Evolutionary conservation across 768 basidiomycete species (phyloP).

Genomic region (Panaeolus cyanescens): DNA sequence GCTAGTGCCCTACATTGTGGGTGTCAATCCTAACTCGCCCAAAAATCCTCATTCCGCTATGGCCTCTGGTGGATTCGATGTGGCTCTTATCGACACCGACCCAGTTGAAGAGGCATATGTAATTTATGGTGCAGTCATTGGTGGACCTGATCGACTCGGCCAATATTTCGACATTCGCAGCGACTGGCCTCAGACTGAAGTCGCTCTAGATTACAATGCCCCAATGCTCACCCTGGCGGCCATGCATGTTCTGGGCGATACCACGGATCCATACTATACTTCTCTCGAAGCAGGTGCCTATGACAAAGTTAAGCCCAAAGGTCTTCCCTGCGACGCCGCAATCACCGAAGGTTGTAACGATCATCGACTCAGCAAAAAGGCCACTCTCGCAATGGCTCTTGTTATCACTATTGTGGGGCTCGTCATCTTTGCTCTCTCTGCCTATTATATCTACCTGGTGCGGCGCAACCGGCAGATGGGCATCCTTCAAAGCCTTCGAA

Average conservation of each 20-base stretch:
- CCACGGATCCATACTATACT: constrained; percentile 77
- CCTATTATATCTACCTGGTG: constrained; percentile 37
- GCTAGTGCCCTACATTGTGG: constrained; percentile 82
- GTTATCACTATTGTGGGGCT: constrained; percentile 64
- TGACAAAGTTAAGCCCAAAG: constrained; percentile 58
- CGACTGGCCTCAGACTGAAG: constrained; percentile 90
- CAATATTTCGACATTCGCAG: constrained; percentile 82
- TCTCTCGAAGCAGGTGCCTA: constrained; percentile 69
- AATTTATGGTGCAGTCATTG: constrained; percentile 86
- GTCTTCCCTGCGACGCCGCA: constrained; percentile 78
- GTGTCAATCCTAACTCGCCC: constrained; percentile 88
- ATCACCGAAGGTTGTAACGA: constrained; percentile 54
- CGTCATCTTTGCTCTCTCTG: constrained; percentile 49
- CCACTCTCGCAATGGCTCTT: constrained; percentile 71
- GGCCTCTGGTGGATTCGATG: constrained; percentile 81
- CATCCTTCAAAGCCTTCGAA: constrained; percentile 3
- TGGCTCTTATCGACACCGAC: constrained; percentile 66
- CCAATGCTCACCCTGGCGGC: constrained; percentile 87
- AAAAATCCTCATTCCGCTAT: constrained; percentile 89
- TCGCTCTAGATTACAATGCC: constrained; percentile 88
- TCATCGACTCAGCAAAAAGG: constrained; percentile 56
- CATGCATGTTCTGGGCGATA: constrained; percentile 69
- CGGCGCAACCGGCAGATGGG: constrained; percentile 16
- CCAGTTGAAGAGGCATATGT: constrained; percentile 75
- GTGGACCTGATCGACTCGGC: constrained; percentile 80